These are phyloP conservation scores for Fusarium poae DNA, from an alignment of 2,329 filamentous ascomycete genomes.

Conservation along the genomic window DNA sequence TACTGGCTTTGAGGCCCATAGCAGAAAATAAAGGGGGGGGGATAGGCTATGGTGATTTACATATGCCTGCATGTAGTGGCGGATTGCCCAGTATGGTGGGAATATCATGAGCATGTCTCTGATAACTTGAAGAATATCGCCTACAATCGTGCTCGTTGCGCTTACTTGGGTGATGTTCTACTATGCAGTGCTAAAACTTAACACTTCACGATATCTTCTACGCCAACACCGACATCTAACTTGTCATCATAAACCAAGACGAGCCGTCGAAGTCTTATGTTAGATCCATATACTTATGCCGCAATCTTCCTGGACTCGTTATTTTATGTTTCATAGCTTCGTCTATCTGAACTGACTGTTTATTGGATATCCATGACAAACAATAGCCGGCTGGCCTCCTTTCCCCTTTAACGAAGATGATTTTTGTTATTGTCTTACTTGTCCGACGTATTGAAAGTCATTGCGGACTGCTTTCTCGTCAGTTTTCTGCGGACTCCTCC, in stretches of 20 bases:
- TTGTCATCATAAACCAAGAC: not conserved
- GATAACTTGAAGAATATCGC: conserved; percentile 25
- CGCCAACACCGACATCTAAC: not conserved
- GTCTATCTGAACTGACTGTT: not conserved
- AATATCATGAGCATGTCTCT: conserved; percentile 36
- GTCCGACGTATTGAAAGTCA: too few species aligned
- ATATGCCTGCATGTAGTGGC: conserved; percentile 30
- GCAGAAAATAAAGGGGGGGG: conserved; percentile 22
- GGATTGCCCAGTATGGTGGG: conserved; percentile 25
- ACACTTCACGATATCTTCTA: not conserved
- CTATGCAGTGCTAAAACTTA: not conserved
- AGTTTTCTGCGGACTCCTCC: not conserved
- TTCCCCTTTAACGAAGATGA: too few species aligned
- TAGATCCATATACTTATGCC: too few species aligned
- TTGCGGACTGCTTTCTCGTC: not conserved
- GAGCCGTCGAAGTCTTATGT: not conserved
- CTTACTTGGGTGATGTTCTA: not conserved
- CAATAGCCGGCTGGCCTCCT: not conserved
- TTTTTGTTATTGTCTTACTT: not conserved
- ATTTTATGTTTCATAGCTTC: not conserved
- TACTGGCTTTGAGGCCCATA: conserved; percentile 12
- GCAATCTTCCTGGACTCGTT: not conserved
- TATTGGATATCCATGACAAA: not conserved
- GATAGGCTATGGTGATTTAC: conserved; percentile 25
- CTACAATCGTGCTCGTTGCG: not conserved